Conservation (phyloP, 345 rosid genomes). For the Microthlaspi erraticum region DNA sequence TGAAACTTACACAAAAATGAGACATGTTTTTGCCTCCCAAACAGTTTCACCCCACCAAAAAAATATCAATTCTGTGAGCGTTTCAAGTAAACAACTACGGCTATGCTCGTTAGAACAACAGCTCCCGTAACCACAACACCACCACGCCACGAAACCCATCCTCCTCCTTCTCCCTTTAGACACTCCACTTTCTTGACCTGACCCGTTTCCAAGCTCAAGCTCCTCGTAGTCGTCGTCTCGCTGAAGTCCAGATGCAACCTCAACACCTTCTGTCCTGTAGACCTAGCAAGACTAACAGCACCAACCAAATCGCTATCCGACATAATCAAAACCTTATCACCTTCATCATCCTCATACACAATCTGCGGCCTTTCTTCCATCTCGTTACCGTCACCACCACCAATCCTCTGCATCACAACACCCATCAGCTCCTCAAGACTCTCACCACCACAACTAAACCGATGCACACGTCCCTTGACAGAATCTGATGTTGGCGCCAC, state of each 20-base stretch:
- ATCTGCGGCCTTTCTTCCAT: constrained; percentile 64
- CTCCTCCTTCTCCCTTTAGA: constrained; percentile 34
- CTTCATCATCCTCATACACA: constrained; percentile 95
- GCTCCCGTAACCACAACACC: constrained; percentile 66
- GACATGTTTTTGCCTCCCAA: constrained; percentile 20
- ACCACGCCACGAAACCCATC: constrained; percentile 49
- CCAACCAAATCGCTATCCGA: constrained; percentile 75
- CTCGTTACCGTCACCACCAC: constrained; percentile 45
- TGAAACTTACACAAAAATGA: constrained; percentile 9
- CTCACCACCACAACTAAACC: constrained; percentile 73
- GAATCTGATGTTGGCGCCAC: constrained; percentile 87
- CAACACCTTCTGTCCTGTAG: constrained; percentile 76
- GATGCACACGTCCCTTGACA: constrained; percentile 92
- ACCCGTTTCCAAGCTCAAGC: constrained; percentile 30
- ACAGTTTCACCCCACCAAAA: constrained; percentile 20
- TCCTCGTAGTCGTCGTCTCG: constrained; percentile 44
- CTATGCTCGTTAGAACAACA: constrained; percentile 67
- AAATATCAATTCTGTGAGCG: constrained; percentile 55
- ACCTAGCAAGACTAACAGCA: constrained; percentile 73
- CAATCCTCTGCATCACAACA: constrained; percentile 73
- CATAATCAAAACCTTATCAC: constrained; percentile 82
- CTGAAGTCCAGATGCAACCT: constrained; percentile 75
- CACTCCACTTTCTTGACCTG: constrained; percentile 19
- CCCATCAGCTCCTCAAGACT: constrained; percentile 74
- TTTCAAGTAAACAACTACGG: constrained; percentile 68